Conservation (phyloP, 371 early-diverging fungal species). For the Mortierella sp. region DNA sequence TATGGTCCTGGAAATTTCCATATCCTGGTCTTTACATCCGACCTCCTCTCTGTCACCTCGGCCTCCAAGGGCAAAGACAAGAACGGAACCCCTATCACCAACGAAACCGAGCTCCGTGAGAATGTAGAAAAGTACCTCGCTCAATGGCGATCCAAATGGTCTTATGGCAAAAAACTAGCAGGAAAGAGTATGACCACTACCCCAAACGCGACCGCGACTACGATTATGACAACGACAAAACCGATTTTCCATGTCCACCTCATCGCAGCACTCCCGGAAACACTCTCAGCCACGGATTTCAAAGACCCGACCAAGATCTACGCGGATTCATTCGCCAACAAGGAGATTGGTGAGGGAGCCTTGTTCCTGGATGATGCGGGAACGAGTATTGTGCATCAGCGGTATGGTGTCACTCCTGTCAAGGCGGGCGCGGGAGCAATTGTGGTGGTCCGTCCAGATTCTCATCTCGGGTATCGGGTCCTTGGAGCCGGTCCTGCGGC, state of each 20-base stretch:
- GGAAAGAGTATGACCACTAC: background rate
- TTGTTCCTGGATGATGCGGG: constrained; percentile 26
- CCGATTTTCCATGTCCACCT: constrained; percentile 43
- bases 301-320: constrained; percentile 30
- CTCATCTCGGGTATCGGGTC: constrained; percentile 49
- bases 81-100: constrained; percentile 14
- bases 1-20: constrained; percentile 51
- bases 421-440: constrained; percentile 40
- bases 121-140: constrained; percentile 25
- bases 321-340: constrained; percentile 28
- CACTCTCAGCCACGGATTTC: constrained; percentile 13
- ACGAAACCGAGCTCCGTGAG: constrained; percentile 21
- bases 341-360: constrained; percentile 30
- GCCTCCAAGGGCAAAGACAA: constrained; percentile 11
- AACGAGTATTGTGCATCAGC: constrained; percentile 25
- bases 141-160: constrained; percentile 34
- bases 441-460: constrained; percentile 49
- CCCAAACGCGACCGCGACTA: background rate
- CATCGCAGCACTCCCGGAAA: constrained; percentile 33
- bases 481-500: constrained; percentile 29
- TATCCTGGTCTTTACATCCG: constrained; percentile 44
- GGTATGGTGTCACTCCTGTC: constrained; percentile 34
- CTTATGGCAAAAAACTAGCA: constrained; percentile 18
- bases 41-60: constrained; percentile 29
- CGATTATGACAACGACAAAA: background rate